Evolutionary conservation across 257 asterid genomes (phyloP).

Genomic region (Marsdenia floribunda): DNA sequence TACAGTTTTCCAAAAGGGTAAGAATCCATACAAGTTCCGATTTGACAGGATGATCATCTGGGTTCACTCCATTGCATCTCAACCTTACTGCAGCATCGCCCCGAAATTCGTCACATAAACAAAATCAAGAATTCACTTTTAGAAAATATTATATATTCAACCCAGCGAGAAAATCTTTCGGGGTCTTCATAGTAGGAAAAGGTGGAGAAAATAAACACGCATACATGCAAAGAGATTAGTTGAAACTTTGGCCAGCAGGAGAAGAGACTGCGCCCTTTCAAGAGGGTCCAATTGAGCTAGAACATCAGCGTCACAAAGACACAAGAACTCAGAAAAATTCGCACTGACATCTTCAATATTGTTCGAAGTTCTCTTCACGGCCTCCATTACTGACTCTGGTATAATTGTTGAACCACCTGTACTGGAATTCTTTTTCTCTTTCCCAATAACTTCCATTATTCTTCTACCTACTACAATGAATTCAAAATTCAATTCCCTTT

Average conservation of each 20-base stretch:
- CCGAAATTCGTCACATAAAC: background rate
- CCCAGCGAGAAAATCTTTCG: constrained; percentile 3
- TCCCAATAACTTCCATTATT: background rate
- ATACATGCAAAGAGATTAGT: constrained; percentile 73
- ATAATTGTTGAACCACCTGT: constrained; percentile 30
- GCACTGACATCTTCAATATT: constrained; percentile 63
- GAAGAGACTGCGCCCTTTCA: constrained; percentile 67
- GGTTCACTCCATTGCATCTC: constrained; percentile 87
- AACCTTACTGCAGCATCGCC: constrained; percentile 63
- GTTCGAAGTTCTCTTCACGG: constrained; percentile 60
- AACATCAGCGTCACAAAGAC: constrained; percentile 56
- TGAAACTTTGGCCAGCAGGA: constrained; percentile 62
- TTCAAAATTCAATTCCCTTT: background rate
- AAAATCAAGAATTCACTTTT: background rate
- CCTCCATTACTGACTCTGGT: constrained; percentile 70
- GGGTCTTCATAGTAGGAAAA: background rate
- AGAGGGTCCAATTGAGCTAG: constrained; percentile 71
- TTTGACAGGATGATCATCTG: constrained; percentile 73
- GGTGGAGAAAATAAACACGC: constrained; percentile 10
- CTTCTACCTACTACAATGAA: background rate
- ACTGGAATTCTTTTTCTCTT: constrained; percentile 1
- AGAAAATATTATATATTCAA: background rate
- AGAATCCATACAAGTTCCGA: constrained; percentile 61
- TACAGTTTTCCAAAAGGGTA: background rate
- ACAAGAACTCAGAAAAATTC: constrained; percentile 54